Base-by-base conservation (phyloP, 495 filamentous ascomycete species). In the Penicillium paradoxum region DNA sequence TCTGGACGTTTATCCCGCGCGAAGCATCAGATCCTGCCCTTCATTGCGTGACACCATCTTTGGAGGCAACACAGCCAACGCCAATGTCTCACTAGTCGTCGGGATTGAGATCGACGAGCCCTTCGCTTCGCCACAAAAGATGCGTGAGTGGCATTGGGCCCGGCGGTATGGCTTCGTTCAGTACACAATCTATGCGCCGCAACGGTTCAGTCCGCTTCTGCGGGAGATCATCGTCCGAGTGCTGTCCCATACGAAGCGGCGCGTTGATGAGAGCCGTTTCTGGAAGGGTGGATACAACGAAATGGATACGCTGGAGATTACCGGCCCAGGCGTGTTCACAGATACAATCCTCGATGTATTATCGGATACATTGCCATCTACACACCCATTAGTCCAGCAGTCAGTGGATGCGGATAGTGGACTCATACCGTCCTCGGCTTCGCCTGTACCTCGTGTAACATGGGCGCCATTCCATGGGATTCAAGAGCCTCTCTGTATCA, bases 41-140 rank as follows among this genome's bases (percentile, higher is more conserved):
- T 56, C 65, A 6, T 39, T 73, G 7, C 56, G 48, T 25, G 13
- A 63, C 2, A 59, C 64, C 0, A 7, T 68, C n/a, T 64, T 65
- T 19, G 5, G 40, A 17, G 54, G 45, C 11, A 27, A 49, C 14
- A 14, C 19, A 19, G 9, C 18, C 18, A 34, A 46, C 25, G 32
- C 41, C 7, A 70, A 73, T 25, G 43, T 75, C 15, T 73, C 72
- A 0, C 63, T 75, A 4, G 67, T 71, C 1, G 57, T 75, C 5
- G 71, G 72, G 7, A 57, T 73, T 15, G 71, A 75, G 36, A 68
- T 73, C 18, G 72, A 75, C 46, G 72, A 75, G 30, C 72, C 72
- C 2, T 65, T 68, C 19, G 71, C 69, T 29, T 70, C 72, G 1
- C 37, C 60, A 0, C 48, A 63, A 9, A 56, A 65, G 18, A 73